Conservation (phyloP, 305 asterid species). For the Solanum hybrid region DNA sequence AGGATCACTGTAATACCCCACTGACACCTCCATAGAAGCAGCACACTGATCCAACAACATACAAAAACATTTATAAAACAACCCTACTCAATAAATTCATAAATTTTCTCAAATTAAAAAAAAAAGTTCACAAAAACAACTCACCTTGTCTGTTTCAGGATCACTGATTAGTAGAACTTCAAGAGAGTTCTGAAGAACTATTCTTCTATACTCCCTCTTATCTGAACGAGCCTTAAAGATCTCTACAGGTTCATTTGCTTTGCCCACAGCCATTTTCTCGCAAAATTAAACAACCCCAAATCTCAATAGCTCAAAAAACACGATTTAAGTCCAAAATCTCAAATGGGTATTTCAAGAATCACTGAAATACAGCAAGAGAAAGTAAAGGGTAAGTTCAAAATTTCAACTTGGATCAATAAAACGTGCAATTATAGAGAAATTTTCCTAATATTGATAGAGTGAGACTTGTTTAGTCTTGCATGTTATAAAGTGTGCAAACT, state of each 20-base stretch:
- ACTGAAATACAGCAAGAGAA: background rate
- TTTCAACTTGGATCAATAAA: background rate
- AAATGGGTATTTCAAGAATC: background rate
- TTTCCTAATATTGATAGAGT: background rate
- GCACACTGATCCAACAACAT: conserved; percentile 48
- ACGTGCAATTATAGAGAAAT: background rate
- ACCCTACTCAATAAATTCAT: background rate
- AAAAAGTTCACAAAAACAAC: conserved; percentile 11
- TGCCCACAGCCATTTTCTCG: conserved; percentile 45
- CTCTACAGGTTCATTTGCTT: conserved; percentile 26
- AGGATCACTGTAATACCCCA: conserved; percentile 87
- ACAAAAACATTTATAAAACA: background rate
- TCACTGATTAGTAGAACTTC: conserved; percentile 82
- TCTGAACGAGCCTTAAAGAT: conserved; percentile 79
- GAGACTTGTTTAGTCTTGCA: background rate
- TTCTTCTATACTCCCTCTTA: conserved; percentile 61
- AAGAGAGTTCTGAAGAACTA: conserved; percentile 59
- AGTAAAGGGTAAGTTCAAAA: background rate
- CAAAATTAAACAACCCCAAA: background rate
- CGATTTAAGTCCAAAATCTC: background rate
- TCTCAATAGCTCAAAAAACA: background rate
- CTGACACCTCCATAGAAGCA: conserved; percentile 88
- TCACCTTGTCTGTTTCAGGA: conserved; percentile 89
- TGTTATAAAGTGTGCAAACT: background rate
- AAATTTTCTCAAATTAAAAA: background rate